Evolutionary conservation across 345 rosid species (phyloP).

Genomic region (sweet orange (Citrus sinensis)): DNA sequence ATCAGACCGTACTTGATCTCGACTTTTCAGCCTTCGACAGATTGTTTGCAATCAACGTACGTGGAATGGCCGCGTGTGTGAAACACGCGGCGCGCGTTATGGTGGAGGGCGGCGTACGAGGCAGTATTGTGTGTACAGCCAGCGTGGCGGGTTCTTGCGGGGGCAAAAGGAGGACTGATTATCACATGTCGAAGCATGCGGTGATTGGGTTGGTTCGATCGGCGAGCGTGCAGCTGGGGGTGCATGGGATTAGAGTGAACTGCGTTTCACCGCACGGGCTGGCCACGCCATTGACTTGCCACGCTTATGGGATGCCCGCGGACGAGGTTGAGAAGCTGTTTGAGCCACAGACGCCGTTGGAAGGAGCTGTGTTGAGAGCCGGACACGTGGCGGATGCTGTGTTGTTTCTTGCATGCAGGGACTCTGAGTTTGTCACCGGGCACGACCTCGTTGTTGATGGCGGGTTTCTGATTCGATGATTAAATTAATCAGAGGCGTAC

Average conservation of each 20-base stretch:
- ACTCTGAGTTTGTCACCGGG: slow-evolving; percentile 33
- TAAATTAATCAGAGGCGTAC: too few relatives aligned
- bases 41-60: slow-evolving; percentile 27
- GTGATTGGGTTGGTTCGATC: slow-evolving; percentile 36
- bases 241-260: slow-evolving; percentile 43
- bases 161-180: neutral
- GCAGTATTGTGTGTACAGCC: slow-evolving; percentile 42
- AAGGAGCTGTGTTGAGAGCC: slow-evolving; percentile 24
- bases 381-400: slow-evolving; percentile 37
- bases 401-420: slow-evolving; percentile 34
- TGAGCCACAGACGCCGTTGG: slow-evolving; percentile 12
- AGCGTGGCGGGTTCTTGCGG: slow-evolving; percentile 20
- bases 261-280: slow-evolving; percentile 35
- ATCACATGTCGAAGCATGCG: slow-evolving; percentile 40
- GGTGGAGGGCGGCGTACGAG: slow-evolving; percentile 28
- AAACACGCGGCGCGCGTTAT: slow-evolving; percentile 38
- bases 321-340: slow-evolving; percentile 21
- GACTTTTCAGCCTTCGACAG: slow-evolving; percentile 18
- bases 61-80: slow-evolving; percentile 27
- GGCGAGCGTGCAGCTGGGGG: slow-evolving; percentile 40
- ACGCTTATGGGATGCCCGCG: neutral
- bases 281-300: slow-evolving; percentile 22
- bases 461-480: slow-evolving; percentile 5
- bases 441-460: slow-evolving; percentile 34
- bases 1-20: slow-evolving; percentile 26